Evolutionary conservation across 495 filamentous ascomycete genomes (phyloP).

Genomic region (Arthonia radiata): DNA sequence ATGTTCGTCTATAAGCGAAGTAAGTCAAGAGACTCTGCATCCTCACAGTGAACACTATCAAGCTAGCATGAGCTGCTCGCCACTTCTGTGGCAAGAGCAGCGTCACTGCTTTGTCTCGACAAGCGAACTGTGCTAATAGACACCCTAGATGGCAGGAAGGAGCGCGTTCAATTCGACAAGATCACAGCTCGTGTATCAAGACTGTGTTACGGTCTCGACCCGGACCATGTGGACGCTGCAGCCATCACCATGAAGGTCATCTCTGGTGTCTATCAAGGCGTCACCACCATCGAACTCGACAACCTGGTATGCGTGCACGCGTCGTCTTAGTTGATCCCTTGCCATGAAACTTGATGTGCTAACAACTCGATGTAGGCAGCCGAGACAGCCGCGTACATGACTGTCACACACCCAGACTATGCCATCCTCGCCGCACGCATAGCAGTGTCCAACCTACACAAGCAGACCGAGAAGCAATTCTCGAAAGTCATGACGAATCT

Average conservation of each 20-base stretch:
- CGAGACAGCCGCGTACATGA: constrained; percentile 99
- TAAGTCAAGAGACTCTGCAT: constrained; percentile 16
- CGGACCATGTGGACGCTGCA: constrained; percentile 89
- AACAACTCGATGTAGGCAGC: constrained; percentile 82
- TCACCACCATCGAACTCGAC: constrained; percentile 84
- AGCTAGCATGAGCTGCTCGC: constrained; percentile 7
- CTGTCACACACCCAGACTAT: constrained; percentile 95
- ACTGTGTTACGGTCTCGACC: constrained; percentile 88
- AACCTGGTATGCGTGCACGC: constrained; percentile 50
- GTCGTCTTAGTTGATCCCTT: constrained; percentile 3
- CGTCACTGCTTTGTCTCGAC: constrained; percentile 1
- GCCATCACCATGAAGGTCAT: constrained; percentile 98
- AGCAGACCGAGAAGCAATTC: constrained; percentile 99
- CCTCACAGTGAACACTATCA: constrained; percentile 1
- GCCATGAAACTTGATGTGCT: background rate
- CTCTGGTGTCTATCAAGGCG: constrained; percentile 95
- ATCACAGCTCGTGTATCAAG: constrained; percentile 96
- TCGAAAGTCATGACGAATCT: constrained; percentile 81
- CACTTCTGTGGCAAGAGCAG: background rate
- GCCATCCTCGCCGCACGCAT: constrained; percentile 96
- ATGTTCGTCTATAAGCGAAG: constrained; percentile 54
- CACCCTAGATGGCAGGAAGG: constrained; percentile 77
- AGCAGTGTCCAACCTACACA: constrained; percentile 96
- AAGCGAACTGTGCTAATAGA: constrained; percentile 2
- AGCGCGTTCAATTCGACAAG: constrained; percentile 99